These are phyloP conservation scores for Pseudotulostoma volvatum DNA, from an alignment of 495 filamentous ascomycete species.

Conservation along the genomic window DNA sequence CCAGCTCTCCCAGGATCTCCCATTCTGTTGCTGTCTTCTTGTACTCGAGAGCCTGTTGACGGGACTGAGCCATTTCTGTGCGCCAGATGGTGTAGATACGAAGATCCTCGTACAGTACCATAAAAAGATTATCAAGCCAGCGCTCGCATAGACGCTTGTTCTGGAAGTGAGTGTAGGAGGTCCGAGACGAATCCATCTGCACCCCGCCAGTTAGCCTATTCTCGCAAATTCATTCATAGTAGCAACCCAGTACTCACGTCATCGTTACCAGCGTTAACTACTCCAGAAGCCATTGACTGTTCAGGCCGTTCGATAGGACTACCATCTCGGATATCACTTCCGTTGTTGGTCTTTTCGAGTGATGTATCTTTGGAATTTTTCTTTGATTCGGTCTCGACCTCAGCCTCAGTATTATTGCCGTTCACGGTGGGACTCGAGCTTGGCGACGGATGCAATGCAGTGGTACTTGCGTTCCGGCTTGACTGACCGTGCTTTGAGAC, in stretches of 20 bases:
- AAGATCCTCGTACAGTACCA: constrained; percentile 96
- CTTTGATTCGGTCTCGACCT: constrained; percentile 18
- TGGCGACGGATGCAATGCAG: constrained; percentile 47
- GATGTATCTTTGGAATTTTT: constrained; percentile 9
- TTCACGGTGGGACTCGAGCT: constrained; percentile 35
- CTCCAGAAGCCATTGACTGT: constrained; percentile 65
- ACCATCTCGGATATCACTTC: constrained; percentile 19
- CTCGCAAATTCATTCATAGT: not conserved
- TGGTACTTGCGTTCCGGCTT: constrained; percentile 58
- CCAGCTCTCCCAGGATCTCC: constrained; percentile 92
- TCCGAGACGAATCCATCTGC: constrained; percentile 31
- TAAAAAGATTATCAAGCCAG: constrained; percentile 97
- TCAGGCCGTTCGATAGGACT: constrained; percentile 59
- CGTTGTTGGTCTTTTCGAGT: constrained; percentile 6
- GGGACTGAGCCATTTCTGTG: constrained; percentile 86
- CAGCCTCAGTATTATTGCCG: constrained; percentile 19
- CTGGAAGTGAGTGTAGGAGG: constrained; percentile 53
- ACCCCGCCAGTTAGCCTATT: constrained; percentile 6
- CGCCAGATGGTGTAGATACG: constrained; percentile 98
- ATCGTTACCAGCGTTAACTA: constrained; percentile 62
- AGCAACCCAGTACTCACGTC: constrained; percentile 38
- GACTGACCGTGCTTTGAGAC: constrained; percentile 28
- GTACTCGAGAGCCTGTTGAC: constrained; percentile 78
- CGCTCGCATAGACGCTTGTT: constrained; percentile 95
- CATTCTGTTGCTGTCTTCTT: constrained; percentile 93